phyloP scores from a whole-genome alignment of 1,284 basidiomycete genomes.

The Leucoagaricus sp. region DNA sequence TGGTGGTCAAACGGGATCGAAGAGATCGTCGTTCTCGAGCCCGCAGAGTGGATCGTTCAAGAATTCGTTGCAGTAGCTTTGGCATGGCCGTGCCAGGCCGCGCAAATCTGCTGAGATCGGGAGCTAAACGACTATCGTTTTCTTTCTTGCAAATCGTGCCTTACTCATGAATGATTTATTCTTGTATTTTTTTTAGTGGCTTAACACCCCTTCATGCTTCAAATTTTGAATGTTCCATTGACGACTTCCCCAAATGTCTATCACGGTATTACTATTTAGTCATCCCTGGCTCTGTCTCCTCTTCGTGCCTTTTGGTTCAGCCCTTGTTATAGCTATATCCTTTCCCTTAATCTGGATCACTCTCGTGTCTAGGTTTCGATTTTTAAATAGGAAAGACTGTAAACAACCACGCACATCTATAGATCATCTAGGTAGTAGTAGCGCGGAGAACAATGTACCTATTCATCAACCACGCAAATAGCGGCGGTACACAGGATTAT shows the following conservation, averaged over 20 bases:
- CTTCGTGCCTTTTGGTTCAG: no score
- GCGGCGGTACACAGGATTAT: conserved; percentile 84
- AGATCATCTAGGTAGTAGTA: no score
- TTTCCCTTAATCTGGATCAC: no score
- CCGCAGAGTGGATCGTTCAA: conserved; percentile 24
- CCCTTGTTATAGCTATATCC: no score
- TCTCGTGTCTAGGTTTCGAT: no score
- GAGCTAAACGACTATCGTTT: conserved; percentile 3
- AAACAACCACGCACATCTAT: no score
- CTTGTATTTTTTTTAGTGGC: not conserved
- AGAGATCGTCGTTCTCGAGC: conserved; percentile 5
- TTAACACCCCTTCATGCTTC: conserved; percentile 5
- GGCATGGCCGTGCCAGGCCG: conserved; percentile 20
- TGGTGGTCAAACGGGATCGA: conserved; percentile 13
- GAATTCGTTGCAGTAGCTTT: conserved; percentile 27
- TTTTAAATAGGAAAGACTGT: no score
- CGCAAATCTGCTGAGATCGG: conserved; percentile 25
- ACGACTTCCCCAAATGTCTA: not conserved
- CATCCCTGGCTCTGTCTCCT: not conserved
- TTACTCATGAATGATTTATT: not conserved
- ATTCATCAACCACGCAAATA: conserved; percentile 49
- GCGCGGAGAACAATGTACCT: no score
- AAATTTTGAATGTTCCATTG: no score
- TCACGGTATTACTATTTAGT: not conserved
- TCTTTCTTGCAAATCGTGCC: not conserved